Conservation (phyloP, 2,329 filamentous ascomycete genomes). For the Diaporthe sp. region DNA sequence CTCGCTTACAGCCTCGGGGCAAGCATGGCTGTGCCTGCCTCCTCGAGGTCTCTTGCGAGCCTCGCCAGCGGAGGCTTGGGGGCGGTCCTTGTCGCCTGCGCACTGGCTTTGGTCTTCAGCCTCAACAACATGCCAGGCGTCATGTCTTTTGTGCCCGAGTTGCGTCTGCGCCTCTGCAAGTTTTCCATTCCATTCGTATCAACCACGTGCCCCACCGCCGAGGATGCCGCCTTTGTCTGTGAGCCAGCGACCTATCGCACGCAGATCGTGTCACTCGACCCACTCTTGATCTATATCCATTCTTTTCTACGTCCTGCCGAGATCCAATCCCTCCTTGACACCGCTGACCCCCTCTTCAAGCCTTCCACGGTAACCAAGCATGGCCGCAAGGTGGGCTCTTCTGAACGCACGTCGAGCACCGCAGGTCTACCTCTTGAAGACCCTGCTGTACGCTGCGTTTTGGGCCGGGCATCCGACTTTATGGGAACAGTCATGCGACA, state of each 20-base stretch:
- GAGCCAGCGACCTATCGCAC: conserved; percentile 52
- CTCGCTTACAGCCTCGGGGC: too few relatives aligned
- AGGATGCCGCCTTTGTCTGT: conserved; percentile 44
- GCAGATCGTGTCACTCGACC: conserved; percentile 56
- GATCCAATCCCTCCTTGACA: conserved; percentile 50
- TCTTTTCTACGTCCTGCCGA: conserved; percentile 52
- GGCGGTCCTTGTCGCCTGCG: conserved; percentile 26
- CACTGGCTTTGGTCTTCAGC: conserved; percentile 2
- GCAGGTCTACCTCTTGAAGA: conserved; percentile 52
- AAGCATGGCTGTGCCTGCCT: not conserved
- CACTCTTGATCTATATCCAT: conserved; percentile 59
- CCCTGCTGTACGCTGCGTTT: conserved; percentile 52
- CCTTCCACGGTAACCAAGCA: conserved; percentile 53
- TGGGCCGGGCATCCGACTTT: conserved; percentile 51
- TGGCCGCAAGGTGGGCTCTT: conserved; percentile 48
- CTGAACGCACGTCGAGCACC: conserved; percentile 54
- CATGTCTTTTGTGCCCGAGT: conserved; percentile 42
- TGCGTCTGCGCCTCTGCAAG: conserved; percentile 42
- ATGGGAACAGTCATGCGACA: conserved; percentile 54
- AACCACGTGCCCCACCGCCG: not conserved
- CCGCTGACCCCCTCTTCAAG: conserved; percentile 51
- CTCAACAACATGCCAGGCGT: conserved; percentile 32
- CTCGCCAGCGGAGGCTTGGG: not conserved
- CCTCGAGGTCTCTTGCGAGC: not conserved
- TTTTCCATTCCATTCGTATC: conserved; percentile 36